Percentiles rank a stretch among this genome's conserved stretches.
Conservation (phyloP, 495 filamentous ascomycete species). For the Choiromyces venosus region DNA sequence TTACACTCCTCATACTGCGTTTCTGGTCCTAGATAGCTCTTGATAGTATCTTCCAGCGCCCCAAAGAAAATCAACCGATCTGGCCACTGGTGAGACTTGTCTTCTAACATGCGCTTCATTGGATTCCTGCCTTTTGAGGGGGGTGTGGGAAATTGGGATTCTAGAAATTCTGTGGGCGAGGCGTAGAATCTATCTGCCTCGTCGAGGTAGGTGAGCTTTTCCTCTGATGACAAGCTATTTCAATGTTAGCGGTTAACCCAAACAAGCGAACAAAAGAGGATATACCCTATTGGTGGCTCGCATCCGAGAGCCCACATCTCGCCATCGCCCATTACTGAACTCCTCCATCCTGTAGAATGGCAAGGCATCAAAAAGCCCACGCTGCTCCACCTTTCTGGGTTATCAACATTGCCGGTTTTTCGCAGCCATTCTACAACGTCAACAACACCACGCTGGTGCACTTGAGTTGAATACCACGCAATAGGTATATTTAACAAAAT, state of each 20-base stretch:
- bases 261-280: background rate
- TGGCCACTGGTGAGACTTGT: conserved; percentile 45
- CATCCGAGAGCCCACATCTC: conserved; percentile 83
- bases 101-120: conserved; percentile 26
- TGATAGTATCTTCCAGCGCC: conserved; percentile 47
- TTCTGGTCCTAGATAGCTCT: conserved; percentile 45
- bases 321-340: conserved; percentile 64
- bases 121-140: conserved; percentile 26
- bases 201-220: conserved; percentile 65
- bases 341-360: conserved; percentile 95
- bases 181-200: conserved; percentile 89
- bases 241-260: conserved; percentile 22
- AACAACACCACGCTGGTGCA: conserved; percentile 74
- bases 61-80: conserved; percentile 56
- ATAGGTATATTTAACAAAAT: conserved; percentile 64
- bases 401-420: conserved; percentile 14
- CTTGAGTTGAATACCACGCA: conserved; percentile 64
- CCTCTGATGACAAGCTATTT: conserved; percentile 50
- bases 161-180: conserved; percentile 58
- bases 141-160: conserved; percentile 39
- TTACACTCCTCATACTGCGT: conserved; percentile 64
- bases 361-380: conserved; percentile 94
- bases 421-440: conserved; percentile 69
- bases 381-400: conserved; percentile 55
- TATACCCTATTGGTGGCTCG: conserved; percentile 66